A percentile compares a stretch with the other conserved stretches of the same genome.
Evolutionary conservation across 1,284 basidiomycete species (phyloP).

Genomic region (Ceratobasidium sp.): DNA sequence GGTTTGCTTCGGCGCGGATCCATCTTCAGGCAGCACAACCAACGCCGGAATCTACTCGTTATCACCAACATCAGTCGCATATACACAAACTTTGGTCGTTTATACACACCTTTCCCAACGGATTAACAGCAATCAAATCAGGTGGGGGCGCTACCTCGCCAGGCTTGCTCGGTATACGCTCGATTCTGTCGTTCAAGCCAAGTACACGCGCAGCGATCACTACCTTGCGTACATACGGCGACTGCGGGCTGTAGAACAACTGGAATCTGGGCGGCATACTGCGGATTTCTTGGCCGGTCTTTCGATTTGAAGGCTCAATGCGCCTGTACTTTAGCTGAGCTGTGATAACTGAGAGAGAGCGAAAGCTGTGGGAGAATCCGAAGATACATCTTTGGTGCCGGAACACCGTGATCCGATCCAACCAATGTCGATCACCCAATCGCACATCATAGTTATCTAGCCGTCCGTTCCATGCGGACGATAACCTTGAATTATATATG

Average conservation of each 20-base stretch:
- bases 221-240: slow-evolving; percentile 42
- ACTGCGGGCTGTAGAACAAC: slow-evolving; percentile 34
- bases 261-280: slow-evolving; percentile 19
- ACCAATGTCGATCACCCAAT: too few species aligned
- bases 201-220: slow-evolving; percentile 38
- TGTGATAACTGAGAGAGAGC: too few species aligned
- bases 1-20: neutral
- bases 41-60: slow-evolving; percentile 22
- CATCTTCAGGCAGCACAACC: slow-evolving; percentile 7
- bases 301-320: too few species aligned
- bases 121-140: slow-evolving; percentile 28
- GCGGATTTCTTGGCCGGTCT: too few species aligned
- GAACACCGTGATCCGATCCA: too few species aligned
- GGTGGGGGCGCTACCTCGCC: slow-evolving; percentile 26
- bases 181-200: slow-evolving; percentile 16
- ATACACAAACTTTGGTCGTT: neutral
- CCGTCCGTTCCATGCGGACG: too few species aligned
- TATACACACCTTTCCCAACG: slow-evolving; percentile 32
- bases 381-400: too few species aligned
- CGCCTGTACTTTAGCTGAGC: too few species aligned
- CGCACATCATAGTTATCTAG: too few species aligned
- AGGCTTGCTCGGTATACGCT: slow-evolving; percentile 16
- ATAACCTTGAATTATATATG: too few species aligned
- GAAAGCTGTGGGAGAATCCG: too few species aligned
- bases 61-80: neutral